A percentile compares a stretch with the other conserved stretches of the same genome.
Evolutionary conservation across 371 early-diverging fungal species (phyloP).

Genomic region (Mortierella sp.): DNA sequence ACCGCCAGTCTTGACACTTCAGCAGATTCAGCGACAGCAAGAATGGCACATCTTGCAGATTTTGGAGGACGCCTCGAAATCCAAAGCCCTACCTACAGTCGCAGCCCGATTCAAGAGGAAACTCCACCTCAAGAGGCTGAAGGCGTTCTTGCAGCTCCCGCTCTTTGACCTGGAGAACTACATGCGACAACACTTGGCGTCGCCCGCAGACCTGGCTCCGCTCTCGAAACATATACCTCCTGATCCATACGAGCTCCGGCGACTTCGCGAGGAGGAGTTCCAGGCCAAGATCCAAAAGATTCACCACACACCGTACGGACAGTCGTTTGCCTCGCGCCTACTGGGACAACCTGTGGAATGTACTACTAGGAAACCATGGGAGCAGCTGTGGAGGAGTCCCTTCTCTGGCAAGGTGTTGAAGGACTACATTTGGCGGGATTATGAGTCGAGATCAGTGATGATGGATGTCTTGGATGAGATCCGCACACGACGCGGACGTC

Average conservation of each 20-base stretch:
- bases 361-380: constrained; percentile 67
- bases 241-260: constrained; percentile 42
- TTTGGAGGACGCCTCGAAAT: constrained; percentile 63
- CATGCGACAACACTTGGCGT: constrained; percentile 60
- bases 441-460: constrained; percentile 61
- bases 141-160: constrained; percentile 72
- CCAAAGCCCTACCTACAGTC: constrained; percentile 61
- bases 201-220: constrained; percentile 52
- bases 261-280: constrained; percentile 43
- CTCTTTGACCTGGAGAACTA: constrained; percentile 73
- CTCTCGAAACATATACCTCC: constrained; percentile 59
- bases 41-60: constrained; percentile 74
- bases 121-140: constrained; percentile 68
- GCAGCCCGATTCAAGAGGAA: constrained; percentile 77
- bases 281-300: constrained; percentile 48
- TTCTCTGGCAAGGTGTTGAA: constrained; percentile 53
- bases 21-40: constrained; percentile 60
- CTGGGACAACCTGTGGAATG: constrained; percentile 72
- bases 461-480: constrained; percentile 67
- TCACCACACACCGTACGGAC: constrained; percentile 69
- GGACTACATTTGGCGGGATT: constrained; percentile 77
- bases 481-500: constrained; percentile 50
- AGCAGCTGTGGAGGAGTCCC: constrained; percentile 50
- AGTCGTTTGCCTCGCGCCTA: constrained; percentile 82
- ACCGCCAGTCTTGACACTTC: constrained; percentile 26